Evolutionary conservation across 2,329 filamentous ascomycete genomes (phyloP), one percentile per base, ranked within the genome.

Genomic region (Aureobasidium sp.): DNA sequence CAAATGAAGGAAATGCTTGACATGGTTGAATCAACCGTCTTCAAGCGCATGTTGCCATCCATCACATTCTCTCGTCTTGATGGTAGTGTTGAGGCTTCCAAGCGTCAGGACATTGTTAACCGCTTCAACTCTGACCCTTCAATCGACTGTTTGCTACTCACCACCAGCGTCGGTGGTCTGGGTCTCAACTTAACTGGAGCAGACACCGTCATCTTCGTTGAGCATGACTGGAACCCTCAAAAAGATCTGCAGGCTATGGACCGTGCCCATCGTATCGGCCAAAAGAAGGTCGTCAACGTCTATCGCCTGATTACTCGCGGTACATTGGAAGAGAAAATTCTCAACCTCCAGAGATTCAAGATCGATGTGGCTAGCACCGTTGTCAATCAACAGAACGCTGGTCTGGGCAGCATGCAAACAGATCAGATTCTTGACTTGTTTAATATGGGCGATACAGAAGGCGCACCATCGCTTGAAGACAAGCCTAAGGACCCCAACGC

Each of bases 1-100:
- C 93, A 98, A 68, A 96, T 98, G 89, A 98, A 98, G 72, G 93
- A 98, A 69, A 98, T 98, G 94, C 79, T 98, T 21, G 93, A 98
- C 69, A 97, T 98, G 81, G 94, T 98, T 2, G 90, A 97, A 66
- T 89, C 86, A 62, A 90, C 91, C 55, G 93, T 98, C 1, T 74
- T 98, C 34, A 89, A 88, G 68, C 86, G 86, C 64, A 79, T 97
- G 71, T 79, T 98, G n/a, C 93, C 93, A 1, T 87, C 85, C 0
- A 90, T 96, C 5, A 93, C 94, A 32, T 96, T 86, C 66, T 80
- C 97, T 55, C 87, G 94, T n/a, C 81, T 98, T 29, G 94, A 98
- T 63, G 93, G 93, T 27, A 84, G 84, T 6, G 90, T 98, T 11
- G 93, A 96, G 70, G 88, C 93, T 22, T 90, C 86, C 58, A 90